A percentile compares a stretch with the other conserved stretches of the same genome.
Conservation (phyloP, 2,329 filamentous ascomycete species). For the Colletotrichum filicis region DNA sequence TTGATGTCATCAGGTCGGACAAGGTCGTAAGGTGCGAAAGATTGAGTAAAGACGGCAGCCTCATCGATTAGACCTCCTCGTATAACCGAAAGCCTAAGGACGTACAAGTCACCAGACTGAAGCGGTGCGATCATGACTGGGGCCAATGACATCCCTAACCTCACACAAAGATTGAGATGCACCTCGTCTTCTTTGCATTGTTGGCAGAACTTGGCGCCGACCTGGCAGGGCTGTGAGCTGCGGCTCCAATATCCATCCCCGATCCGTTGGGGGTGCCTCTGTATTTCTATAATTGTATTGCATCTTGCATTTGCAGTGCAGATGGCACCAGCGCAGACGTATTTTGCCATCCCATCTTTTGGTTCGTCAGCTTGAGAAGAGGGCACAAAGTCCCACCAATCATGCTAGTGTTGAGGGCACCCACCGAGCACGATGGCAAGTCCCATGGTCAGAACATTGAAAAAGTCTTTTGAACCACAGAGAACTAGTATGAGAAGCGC, state of each 20-base stretch:
- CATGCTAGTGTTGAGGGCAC: conserved; percentile 1
- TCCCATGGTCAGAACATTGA: neutral
- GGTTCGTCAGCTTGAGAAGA: conserved; percentile 19
- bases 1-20: conserved; percentile 17
- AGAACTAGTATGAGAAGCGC: neutral
- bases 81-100: conserved; percentile 13
- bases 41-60: conserved; percentile 3
- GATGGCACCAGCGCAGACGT: conserved; percentile 14
- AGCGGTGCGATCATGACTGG: conserved; percentile 17
- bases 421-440: neutral
- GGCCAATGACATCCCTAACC: conserved; percentile 17
- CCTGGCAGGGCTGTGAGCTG: conserved; percentile 32
- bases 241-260: conserved; percentile 23
- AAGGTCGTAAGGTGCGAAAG: neutral
- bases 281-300: conserved; percentile 28
- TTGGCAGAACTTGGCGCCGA: conserved; percentile 24
- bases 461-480: conserved; percentile 1
- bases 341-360: neutral
- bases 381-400: conserved; percentile 22
- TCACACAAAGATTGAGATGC: conserved; percentile 26
- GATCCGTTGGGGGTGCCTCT: neutral
- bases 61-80: conserved; percentile 10
- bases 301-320: conserved; percentile 25
- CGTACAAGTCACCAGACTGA: conserved; percentile 24
- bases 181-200: conserved; percentile 32